Conservation (phyloP, 768 basidiomycete species). For the Nidularia pulvinata region DNA sequence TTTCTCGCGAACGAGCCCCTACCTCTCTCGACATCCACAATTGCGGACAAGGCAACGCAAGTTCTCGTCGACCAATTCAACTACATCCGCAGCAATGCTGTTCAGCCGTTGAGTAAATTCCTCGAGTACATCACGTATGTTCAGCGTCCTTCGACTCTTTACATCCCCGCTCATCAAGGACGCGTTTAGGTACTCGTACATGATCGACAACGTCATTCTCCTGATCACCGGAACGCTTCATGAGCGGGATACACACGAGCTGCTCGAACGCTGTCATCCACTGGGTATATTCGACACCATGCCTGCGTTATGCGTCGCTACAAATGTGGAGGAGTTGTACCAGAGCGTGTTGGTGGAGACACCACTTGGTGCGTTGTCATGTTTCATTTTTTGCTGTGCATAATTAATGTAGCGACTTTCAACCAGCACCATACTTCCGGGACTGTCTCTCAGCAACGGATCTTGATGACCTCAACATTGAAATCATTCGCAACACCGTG, state of each 20-base stretch:
- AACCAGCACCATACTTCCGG: conserved; percentile 90
- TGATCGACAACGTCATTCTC: conserved; percentile 99
- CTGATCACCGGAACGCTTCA: conserved; percentile 97
- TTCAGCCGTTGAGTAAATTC: conserved; percentile 89
- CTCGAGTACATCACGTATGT: conserved; percentile 97
- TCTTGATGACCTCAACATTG: conserved; percentile 98
- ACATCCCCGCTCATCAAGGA: background rate
- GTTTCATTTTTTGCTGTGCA: background rate
- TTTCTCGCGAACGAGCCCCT: conserved; percentile 97
- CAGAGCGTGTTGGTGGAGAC: conserved; percentile 98
- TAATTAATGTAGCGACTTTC: conserved; percentile 1
- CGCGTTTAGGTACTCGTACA: conserved; percentile 83
- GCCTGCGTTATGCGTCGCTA: conserved; percentile 98
- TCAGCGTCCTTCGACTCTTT: background rate
- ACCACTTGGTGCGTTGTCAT: conserved; percentile 73
- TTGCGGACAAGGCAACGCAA: conserved; percentile 96
- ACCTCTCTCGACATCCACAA: conserved; percentile 91
- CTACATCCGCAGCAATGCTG: conserved; percentile 88
- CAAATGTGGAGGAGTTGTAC: conserved; percentile 97
- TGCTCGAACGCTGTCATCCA: conserved; percentile 96
- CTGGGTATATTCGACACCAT: conserved; percentile 97
- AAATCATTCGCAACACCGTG: conserved; percentile 98
- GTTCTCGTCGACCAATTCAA: conserved; percentile 98
- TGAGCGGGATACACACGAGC: conserved; percentile 96
- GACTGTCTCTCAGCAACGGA: conserved; percentile 95